Conservation (phyloP, 495 filamentous ascomycete species). For the Lepraria neglecta region DNA sequence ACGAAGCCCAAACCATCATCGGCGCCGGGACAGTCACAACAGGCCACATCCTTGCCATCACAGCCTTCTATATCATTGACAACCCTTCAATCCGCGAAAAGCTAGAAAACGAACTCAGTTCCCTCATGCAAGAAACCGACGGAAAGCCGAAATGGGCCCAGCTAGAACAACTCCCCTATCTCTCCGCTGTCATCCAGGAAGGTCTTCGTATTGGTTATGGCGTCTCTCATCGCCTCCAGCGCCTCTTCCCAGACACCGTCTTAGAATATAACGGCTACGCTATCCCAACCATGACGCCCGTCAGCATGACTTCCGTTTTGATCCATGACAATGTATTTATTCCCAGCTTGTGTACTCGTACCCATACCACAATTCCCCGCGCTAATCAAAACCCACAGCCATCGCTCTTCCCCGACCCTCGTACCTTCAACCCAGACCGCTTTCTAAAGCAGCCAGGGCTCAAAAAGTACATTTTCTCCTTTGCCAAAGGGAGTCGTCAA, state of each 20-base stretch:
- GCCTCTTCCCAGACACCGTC: constrained; percentile 36
- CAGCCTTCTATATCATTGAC: constrained; percentile 38
- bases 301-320: constrained; percentile 35
- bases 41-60: constrained; percentile 30
- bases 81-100: constrained; percentile 33
- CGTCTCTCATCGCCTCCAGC: constrained; percentile 38
- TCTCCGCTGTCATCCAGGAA: constrained; percentile 16
- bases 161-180: constrained; percentile 46
- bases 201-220: constrained; percentile 34
- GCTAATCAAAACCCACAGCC: constrained; percentile 3
- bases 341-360: no score
- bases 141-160: constrained; percentile 34
- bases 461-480: constrained; percentile 24
- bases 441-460: constrained; percentile 10
- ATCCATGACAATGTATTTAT: constrained; percentile 29
- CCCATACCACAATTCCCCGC: no score
- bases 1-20: constrained; percentile 25
- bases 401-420: constrained; percentile 15
- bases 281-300: constrained; percentile 30
- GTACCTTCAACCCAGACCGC: constrained; percentile 20
- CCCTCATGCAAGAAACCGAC: constrained; percentile 29
- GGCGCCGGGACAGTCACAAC: constrained; percentile 35
- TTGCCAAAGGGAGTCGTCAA: constrained; percentile 20
- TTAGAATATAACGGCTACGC: constrained; percentile 29
- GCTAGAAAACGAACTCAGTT: constrained; percentile 32